These are phyloP conservation scores for Gardenia jasminoides DNA, from an alignment of 257 asterid species.

Conservation along the genomic window DNA sequence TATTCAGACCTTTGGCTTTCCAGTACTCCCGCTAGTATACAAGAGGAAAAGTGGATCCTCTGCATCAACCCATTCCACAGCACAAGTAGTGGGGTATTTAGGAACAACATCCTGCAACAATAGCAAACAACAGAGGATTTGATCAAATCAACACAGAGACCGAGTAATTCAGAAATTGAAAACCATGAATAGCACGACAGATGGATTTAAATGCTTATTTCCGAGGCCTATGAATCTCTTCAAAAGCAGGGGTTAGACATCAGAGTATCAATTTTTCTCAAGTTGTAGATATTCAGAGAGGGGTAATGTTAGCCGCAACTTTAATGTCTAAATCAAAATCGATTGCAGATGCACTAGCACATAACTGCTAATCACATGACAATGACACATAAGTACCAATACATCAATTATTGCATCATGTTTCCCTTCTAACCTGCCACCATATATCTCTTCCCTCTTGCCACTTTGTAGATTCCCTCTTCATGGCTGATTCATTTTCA, in stretches of 20 bases:
- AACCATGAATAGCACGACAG: too few relatives aligned
- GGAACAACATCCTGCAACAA: constrained; percentile 76
- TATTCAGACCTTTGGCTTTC: constrained; percentile 87
- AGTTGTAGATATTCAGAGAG: background rate
- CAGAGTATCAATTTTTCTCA: background rate
- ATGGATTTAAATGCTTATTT: background rate
- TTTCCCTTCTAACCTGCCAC: constrained; percentile 76
- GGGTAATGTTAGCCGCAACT: background rate
- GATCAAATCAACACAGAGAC: background rate
- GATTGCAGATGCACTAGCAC: background rate
- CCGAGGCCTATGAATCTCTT: background rate
- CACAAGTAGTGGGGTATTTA: constrained; percentile 71
- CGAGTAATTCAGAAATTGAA: too few relatives aligned
- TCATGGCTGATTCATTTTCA: constrained; percentile 74
- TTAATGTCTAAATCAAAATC: background rate
- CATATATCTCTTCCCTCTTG: constrained; percentile 80
- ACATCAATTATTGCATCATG: background rate
- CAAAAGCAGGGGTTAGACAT: background rate
- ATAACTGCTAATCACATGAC: background rate
- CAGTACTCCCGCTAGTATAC: constrained; percentile 98
- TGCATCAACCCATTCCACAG: constrained; percentile 95
- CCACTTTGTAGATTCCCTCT: constrained; percentile 78
- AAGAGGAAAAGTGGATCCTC: constrained; percentile 97
- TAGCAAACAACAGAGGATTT: constrained; percentile 12
- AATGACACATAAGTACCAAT: background rate